Evolutionary conservation across 169 alveolate genomes (phyloP).

Genomic region (Babesia bovis): DNA sequence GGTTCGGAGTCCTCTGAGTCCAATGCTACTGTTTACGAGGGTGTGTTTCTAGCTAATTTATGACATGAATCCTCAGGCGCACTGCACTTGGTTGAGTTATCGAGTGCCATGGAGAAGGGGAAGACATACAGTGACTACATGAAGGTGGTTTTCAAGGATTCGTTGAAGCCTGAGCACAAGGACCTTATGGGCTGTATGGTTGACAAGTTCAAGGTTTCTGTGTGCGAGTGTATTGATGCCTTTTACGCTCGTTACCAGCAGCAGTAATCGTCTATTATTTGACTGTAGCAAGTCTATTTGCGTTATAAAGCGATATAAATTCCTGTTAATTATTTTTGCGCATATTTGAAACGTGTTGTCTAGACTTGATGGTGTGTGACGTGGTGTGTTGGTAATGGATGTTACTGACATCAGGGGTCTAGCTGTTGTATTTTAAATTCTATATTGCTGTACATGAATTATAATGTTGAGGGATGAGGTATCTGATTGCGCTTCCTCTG

Average conservation of each 20-base stretch:
- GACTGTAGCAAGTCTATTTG: too few relatives aligned
- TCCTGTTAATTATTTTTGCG: too few relatives aligned
- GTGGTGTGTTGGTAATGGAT: too few relatives aligned
- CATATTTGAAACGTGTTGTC: too few relatives aligned
- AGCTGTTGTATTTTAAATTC: too few relatives aligned
- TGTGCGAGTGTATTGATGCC: slow-evolving; percentile 35
- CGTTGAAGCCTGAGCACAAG: slow-evolving; percentile 40
- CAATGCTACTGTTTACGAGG: slow-evolving; percentile 32
- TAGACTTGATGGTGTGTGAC: too few relatives aligned
- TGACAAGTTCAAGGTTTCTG: slow-evolving; percentile 44
- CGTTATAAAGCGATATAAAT: too few relatives aligned
- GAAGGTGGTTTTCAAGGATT: slow-evolving; percentile 33
- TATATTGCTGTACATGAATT: too few relatives aligned
- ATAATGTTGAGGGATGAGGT: too few relatives aligned
- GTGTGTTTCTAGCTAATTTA: slow-evolving; percentile 15
- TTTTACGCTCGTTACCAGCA: slow-evolving; percentile 34
- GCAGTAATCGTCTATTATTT: slow-evolving; percentile 24
- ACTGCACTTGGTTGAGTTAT: slow-evolving; percentile 62
- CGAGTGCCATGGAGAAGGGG: slow-evolving; percentile 76
- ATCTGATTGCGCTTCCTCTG: too few relatives aligned
- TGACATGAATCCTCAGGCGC: slow-evolving; percentile 32
- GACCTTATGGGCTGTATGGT: slow-evolving; percentile 42
- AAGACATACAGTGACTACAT: slow-evolving; percentile 74
- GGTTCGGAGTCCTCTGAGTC: slow-evolving; percentile 37
- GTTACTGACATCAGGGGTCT: too few relatives aligned